Evolutionary conservation across 2,329 filamentous ascomycete genomes (phyloP), one percentile per base, ranked within the genome.

Genomic region (Aureobasidium sp.): DNA sequence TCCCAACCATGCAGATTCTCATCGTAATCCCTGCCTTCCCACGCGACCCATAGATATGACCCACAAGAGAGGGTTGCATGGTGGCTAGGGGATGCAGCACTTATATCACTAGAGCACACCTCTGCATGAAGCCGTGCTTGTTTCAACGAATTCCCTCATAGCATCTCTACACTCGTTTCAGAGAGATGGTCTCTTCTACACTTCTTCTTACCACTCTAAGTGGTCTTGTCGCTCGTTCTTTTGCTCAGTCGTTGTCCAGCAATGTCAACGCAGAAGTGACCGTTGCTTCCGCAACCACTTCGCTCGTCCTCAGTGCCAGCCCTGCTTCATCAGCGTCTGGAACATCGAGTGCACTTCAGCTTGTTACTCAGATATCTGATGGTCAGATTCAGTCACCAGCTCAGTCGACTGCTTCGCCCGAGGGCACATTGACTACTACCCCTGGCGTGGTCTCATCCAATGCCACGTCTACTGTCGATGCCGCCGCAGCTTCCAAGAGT

Each of bases 191-290:
- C 34, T 34, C 56, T 50, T 50, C 56, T 10, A 24, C 56, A 27
- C 17, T 59, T 29, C 26, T 59, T 32, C 17, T 59, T 24, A 26
- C 56, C 17, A 36, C 56, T 24, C 29, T 59, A 17, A 17, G 56
- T n/a, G 36, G 56, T 26, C 44, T 59, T 59, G 46, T 44, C 56
- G 32, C 44, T 59, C 41, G 29, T 59, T 46, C 46, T 41, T 32
- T 59, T 26, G 29, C 56, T 32, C 34, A 39, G 10, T 41, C 56
- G 10, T 29, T 61, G 37, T 39, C 27, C 3, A 26, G 46, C 9
- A 47, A 27, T 37, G n/a, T 39, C n/a, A 43, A 51, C n/a, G 57
- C 57, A 15, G 57, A 61, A 20, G 57, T 61, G 13, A 61, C 57
- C 1, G 12, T 61, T 27, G 47, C 36, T 5, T 48, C 46, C 41